Base-by-base conservation (phyloP, 129 eudicot species). In the Lactuca sativa region DNA sequence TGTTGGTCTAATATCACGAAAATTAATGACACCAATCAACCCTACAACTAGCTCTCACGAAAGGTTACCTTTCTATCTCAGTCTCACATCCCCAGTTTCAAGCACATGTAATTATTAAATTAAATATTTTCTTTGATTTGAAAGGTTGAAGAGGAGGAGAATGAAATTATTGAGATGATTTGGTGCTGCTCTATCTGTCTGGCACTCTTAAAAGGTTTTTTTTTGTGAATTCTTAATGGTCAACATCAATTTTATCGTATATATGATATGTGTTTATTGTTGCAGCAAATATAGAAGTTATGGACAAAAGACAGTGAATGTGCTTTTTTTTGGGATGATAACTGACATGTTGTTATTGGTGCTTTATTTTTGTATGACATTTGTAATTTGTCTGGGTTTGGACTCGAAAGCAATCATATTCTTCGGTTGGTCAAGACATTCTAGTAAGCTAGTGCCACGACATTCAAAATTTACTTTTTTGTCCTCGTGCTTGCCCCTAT, bases 141-240 rank as follows among this genome's bases (percentile, higher is more conserved):
- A 4, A 40, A 73, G 57, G 82, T 77, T 54, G 95, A 86, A 3
- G n/a, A n/a, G n/a, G n/a, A n/a, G 18, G 91, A 93, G 69, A 76
- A 80, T 15, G 99, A 86, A 56, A 66, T 83, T 62, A 71, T 93
- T 67, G 84, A 80, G 62, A 85, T 93, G 76, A 93, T 70, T 76
- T 93, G 82, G 78, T 93, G 84, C 82, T 93, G 70, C 96, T 93
- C 57, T 93, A 84, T 74, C 67, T 89, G 34, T 89, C 89, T 93
- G 98, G 81, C 90, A 66, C 78, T 89, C 36, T 38, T 83, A 3
- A 73, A 68, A 64, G 89, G 98, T 41, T 37, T 63, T 57, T 10
- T n/a, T 66, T 8, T n/a, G n/a, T n/a, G n/a, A n/a, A n/a, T n/a
- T n/a, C n/a, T 16, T 78, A 58, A 33, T 59, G 67, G 15, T 68